Evolutionary conservation across 805 yeast genomes (phyloP).

Genomic region (Zygotorulaspora chibaensis): DNA sequence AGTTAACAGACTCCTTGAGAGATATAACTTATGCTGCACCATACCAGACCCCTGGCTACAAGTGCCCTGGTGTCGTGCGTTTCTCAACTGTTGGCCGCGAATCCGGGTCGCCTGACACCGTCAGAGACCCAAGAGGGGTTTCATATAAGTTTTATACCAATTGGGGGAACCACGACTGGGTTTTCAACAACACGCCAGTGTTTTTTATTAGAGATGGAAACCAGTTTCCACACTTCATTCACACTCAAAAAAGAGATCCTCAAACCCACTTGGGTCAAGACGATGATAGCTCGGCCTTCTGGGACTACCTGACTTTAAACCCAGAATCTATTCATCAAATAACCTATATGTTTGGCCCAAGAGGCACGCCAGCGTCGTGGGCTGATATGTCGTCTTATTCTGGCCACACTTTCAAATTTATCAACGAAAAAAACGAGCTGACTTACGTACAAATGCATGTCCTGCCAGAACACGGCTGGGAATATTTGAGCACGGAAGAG

Average conservation of each 20-base stretch:
- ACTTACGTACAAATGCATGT: conserved; percentile 57
- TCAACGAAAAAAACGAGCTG: conserved; percentile 46
- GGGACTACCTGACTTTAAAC: conserved; percentile 56
- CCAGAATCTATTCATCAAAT: conserved; percentile 57
- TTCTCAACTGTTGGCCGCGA: conserved; percentile 87
- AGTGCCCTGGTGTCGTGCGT: conserved; percentile 42
- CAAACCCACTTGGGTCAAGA: conserved; percentile 40
- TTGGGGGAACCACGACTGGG: conserved; percentile 82
- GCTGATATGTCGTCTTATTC: conserved; percentile 59
- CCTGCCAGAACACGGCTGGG: conserved; percentile 47
- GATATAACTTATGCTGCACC: conserved; percentile 47
- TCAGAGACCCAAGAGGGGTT: conserved; percentile 86
- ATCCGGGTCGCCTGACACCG: conserved; percentile 73
- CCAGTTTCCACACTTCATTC: conserved; percentile 84
- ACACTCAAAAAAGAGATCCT: conserved; percentile 85
- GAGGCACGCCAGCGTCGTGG: conserved; percentile 56
- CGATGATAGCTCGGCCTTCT: conserved; percentile 47
- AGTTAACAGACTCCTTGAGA: conserved; percentile 51
- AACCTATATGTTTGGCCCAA: conserved; percentile 52
- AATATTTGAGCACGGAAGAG: conserved; percentile 43
- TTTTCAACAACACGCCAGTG: conserved; percentile 80
- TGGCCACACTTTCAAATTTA: conserved; percentile 59
- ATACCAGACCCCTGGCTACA: conserved; percentile 40
- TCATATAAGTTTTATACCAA: conserved; percentile 76
- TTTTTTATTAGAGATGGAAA: conserved; percentile 74